phyloP scores from a whole-genome alignment of 2,329 filamentous ascomycete genomes.

The Gremmenia infestans region DNA sequence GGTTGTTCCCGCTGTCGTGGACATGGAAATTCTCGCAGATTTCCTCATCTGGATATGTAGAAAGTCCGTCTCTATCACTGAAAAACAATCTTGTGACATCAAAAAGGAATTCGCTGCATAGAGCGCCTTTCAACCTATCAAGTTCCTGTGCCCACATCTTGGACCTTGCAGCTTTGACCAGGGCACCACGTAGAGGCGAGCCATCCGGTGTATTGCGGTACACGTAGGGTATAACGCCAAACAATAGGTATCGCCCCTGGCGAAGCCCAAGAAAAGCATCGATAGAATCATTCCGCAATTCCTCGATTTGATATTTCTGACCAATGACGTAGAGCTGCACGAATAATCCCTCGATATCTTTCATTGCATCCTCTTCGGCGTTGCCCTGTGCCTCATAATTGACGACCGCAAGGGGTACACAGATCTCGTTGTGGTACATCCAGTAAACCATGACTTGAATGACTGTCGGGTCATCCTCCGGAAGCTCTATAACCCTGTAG shows the following conservation, averaged over 20 bases:
- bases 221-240: background rate
- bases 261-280: background rate
- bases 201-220: background rate
- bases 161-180: background rate
- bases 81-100: background rate
- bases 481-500: conserved; percentile 3
- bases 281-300: conserved; percentile 7
- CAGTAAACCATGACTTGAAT: conserved; percentile 9
- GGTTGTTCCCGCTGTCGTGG: background rate
- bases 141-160: background rate
- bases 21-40: background rate
- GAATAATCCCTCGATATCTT: background rate
- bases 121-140: background rate
- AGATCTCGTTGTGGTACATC: conserved; percentile 11
- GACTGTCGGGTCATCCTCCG: conserved; percentile 2
- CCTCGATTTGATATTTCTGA: conserved; percentile 8
- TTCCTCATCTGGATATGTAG: background rate
- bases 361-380: no score
- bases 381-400: no score
- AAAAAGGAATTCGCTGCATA: background rate
- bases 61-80: background rate
- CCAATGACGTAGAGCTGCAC: conserved; percentile 8
- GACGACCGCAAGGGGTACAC: background rate
- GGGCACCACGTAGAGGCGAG: background rate
- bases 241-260: no score